These are phyloP conservation scores for Pelargonium myrrhifolium DNA, from an alignment of 441 rosid genomes.

Conservation along the genomic window DNA sequence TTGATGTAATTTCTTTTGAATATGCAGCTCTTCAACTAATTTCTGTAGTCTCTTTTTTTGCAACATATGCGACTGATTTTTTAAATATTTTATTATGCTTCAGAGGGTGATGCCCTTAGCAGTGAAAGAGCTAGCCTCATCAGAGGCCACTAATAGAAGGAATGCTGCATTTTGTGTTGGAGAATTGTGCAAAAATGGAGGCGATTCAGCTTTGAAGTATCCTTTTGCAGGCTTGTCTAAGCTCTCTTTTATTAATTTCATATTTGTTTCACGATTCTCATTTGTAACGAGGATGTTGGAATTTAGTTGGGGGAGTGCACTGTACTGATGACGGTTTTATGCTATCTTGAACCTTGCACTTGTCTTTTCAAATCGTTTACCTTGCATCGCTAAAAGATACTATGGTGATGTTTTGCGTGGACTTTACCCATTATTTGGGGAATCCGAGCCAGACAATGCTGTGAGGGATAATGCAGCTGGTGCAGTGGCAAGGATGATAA, in stretches of 20 bases:
- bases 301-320: slow-evolving; percentile 1
- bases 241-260: slow-evolving; percentile 5
- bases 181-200: slow-evolving; percentile 92
- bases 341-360: background rate
- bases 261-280: background rate
- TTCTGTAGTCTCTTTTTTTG: slow-evolving; percentile 21
- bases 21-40: slow-evolving; percentile 6
- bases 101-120: slow-evolving; percentile 92
- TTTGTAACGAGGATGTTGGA: slow-evolving; percentile 10
- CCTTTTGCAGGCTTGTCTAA: slow-evolving; percentile 32
- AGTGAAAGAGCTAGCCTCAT: slow-evolving; percentile 76
- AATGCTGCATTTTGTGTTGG: slow-evolving; percentile 99
- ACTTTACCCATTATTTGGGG: slow-evolving; percentile 83
- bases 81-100: slow-evolving; percentile 24
- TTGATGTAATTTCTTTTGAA: slow-evolving; percentile 54
- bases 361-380: slow-evolving; percentile 26
- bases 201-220: slow-evolving; percentile 79
- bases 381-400: slow-evolving; percentile 53
- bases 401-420: slow-evolving; percentile 65
- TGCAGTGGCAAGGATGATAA: slow-evolving; percentile 97
- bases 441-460: slow-evolving; percentile 84
- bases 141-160: slow-evolving; percentile 89
- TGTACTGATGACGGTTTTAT: background rate
- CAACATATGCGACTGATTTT: slow-evolving; percentile 16
- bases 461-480: slow-evolving; percentile 99